Conservation (phyloP, 2,329 filamentous ascomycete species). For the Ciborinia camelliae region DNA sequence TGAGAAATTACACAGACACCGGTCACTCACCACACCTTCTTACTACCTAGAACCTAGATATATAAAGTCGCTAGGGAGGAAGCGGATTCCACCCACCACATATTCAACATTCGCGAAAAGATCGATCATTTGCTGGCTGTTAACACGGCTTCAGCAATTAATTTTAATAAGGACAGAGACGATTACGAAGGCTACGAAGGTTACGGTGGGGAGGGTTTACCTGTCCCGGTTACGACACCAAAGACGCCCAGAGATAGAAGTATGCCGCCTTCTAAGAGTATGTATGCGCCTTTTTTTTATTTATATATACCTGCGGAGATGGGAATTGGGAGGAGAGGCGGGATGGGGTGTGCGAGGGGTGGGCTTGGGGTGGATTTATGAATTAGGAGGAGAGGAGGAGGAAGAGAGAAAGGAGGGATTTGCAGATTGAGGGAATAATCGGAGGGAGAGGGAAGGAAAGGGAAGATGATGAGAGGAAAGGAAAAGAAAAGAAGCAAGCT, state of each 20-base stretch:
- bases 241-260: conserved; percentile 22
- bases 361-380: too few species aligned
- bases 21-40: too few species aligned
- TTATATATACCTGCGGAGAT: too few species aligned
- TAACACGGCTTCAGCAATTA: conserved; percentile 25
- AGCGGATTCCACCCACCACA: conserved; percentile 32
- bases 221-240: conserved; percentile 34
- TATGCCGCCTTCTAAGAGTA: conserved; percentile 41
- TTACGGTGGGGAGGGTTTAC: conserved; percentile 27
- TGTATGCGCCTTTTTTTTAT: background rate
- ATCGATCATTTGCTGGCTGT: conserved; percentile 29
- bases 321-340: background rate
- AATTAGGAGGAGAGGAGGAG: too few species aligned
- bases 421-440: background rate
- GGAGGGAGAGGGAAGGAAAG: background rate
- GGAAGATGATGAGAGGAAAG: background rate
- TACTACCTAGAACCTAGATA: too few species aligned
- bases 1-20: too few species aligned
- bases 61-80: conserved; percentile 37
- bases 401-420: background rate
- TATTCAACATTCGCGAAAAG: conserved; percentile 32
- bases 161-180: too few species aligned
- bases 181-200: too few species aligned
- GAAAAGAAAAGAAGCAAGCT: conserved; percentile 12
- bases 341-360: background rate